A percentile compares a stretch with the other conserved stretches of the same genome.
Evolutionary conservation across 1,139 yeast species (phyloP).

Genomic region (Taiozyma sp.): DNA sequence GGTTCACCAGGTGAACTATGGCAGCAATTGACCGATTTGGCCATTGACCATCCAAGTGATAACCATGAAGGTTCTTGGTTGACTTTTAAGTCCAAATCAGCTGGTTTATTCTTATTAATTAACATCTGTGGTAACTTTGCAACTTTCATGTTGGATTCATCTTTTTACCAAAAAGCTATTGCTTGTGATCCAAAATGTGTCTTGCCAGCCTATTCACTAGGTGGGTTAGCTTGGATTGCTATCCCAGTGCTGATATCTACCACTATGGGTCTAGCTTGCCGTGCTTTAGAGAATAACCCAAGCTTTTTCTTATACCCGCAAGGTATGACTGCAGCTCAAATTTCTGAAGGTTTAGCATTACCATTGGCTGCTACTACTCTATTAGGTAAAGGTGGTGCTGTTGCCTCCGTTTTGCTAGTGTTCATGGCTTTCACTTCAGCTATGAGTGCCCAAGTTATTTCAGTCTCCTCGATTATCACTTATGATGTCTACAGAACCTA

Average conservation of each 20-base stretch:
- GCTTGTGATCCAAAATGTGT: slow-evolving; percentile 84
- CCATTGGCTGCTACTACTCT: slow-evolving; percentile 87
- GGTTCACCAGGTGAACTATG: slow-evolving; percentile 84
- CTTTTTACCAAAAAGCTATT: slow-evolving; percentile 88
- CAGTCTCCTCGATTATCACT: slow-evolving; percentile 80
- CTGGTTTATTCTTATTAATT: slow-evolving; percentile 81
- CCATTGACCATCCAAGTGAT: slow-evolving; percentile 51
- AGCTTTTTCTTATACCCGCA: slow-evolving; percentile 77
- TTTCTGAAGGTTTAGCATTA: slow-evolving; percentile 74
- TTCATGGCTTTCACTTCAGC: slow-evolving; percentile 84
- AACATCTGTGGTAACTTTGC: slow-evolving; percentile 87
- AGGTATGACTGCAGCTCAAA: slow-evolving; percentile 59
- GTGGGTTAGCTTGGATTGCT: slow-evolving; percentile 92
- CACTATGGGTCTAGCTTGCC: slow-evolving; percentile 78
- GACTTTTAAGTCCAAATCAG: slow-evolving; percentile 73
- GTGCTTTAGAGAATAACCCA: slow-evolving; percentile 63
- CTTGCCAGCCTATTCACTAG: slow-evolving; percentile 84
- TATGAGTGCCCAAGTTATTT: slow-evolving; percentile 83
- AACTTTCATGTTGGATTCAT: slow-evolving; percentile 83
- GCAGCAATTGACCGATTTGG: slow-evolving; percentile 61
- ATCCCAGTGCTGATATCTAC: slow-evolving; percentile 81
- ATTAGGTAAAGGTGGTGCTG: slow-evolving; percentile 85
- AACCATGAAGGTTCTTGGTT: slow-evolving; percentile 73
- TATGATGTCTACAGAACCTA: slow-evolving; percentile 82
- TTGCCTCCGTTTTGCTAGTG: slow-evolving; percentile 66